Base-by-base conservation (phyloP, 257 asterid species). In the Asclepias syriaca region DNA sequence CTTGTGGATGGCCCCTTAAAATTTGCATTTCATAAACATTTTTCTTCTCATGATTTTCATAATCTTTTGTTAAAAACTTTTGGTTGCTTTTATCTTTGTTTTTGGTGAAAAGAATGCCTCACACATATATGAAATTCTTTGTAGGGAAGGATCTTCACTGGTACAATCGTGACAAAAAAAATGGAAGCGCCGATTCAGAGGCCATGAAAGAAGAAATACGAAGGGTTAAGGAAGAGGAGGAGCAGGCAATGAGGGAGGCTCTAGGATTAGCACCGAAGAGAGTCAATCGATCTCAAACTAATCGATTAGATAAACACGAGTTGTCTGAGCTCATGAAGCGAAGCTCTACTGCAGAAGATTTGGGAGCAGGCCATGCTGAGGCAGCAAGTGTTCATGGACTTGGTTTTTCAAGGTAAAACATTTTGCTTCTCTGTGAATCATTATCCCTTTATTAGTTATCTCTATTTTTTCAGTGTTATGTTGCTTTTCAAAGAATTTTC, bases 331-430 rank as follows among this genome's bases (percentile, higher is more conserved):
- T 95, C 66, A 89, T 87, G 69, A 90, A 92, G 83, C 85, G 98
- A 69, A 90, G 96, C 77, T 92, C 99, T 60, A 95, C 99, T 29
- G 99, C 98, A 24, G 98, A 95, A 83, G 99, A 95, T 83, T 72
- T 95, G 87, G 99, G 96, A 81, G 99, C 93, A 56, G 99, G 99
- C 67, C 99, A 95, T 76, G 96, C 96, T 43, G 99, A 95, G 79
- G 97, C 99, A 14, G 95, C 97, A 61, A 90, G 85, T 77, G 98
- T 95, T 82, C 87, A 88, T 69, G 99, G 98, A 76, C 90, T 95
- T 77, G 99, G 99, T 59, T 95, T 83, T 72, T 68, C 86, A 55
- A 90, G 93, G 99, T 95, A 87, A 59, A 77, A 65, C 69, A 67
- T 69, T 15, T 65, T 19, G n/a, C 39, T 60, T 7, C 15, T 18